Base-by-base conservation (phyloP, 257 asterid species). In the Solanum medicagineum region DNA sequence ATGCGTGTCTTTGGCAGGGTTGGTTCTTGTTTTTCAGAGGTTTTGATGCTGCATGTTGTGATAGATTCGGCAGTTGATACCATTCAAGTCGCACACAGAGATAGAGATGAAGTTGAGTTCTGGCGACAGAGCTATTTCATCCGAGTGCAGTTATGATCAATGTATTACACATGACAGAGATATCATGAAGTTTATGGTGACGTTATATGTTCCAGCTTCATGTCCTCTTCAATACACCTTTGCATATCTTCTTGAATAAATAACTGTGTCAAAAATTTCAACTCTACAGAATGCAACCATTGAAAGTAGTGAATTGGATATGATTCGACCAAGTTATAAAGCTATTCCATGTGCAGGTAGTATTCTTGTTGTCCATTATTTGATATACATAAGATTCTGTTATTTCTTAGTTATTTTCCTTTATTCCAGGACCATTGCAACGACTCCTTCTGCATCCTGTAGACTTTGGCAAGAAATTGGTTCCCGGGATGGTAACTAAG, bases 401-500 rank as follows among this genome's bases (percentile, higher is more conserved):
- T 53, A 17, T 53, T 26, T 54, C 60, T 79, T 54, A 32, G 29
- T 63, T 47, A 40, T 85, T 55, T 85, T 75, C 62, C 87, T 59
- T 93, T 62, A 10, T 93, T 36, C 96, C 95, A 70, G 94, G 92
- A 87, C 60, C 83, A 47, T 92, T 91, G 56, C 53, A 70, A 40
- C 83, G 1, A 45, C 87, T 92, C 77, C 84, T 20, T 47, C 59
- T 65, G 16, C 80, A 16, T 65, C 91, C 91, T 74, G 60, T 45
- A 12, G 40, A 69, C 22, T 59, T 70, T n/a, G 81, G 51, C 63
- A 74, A 62, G 40, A 51, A 87, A 66, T 84, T 94, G 83, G 81
- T 91, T 87, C 98, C 96, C 1, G 96, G 94, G n/a, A 92, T 90
- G 80, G 84, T 90, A 51, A 80, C 93, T 62, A 65, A 89, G 69